Evolutionary conservation across 108 stramenopile species (phyloP), one percentile per base, ranked within the genome.

Genomic region (Skeletonema costatum): DNA sequence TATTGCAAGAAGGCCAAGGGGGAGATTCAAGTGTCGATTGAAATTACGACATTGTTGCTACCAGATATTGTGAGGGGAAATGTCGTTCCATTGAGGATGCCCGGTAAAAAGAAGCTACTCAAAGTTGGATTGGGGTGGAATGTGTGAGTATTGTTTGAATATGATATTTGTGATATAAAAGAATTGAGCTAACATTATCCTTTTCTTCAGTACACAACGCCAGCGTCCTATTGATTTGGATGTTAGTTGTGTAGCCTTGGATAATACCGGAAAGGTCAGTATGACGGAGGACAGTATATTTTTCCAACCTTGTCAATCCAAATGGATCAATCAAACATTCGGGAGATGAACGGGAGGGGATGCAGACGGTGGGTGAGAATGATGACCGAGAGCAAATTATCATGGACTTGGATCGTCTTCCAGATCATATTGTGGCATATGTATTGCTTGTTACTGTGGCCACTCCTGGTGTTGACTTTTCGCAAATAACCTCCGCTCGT

Each of bases 271-370:
- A 19, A 14, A 76, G 2, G 65, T 87, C 5, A 8, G 73, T 14
- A 87, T 84, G 80, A 33, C 41, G 11, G 86, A 87, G 17, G 17
- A 82, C 86, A 9, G 83, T 87, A 10, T 87, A 87, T 41, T 87
- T 77, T 53, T 75, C 78, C 17, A 84, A 87, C 50, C 66, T 83
- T 32, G n/a, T 56, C 38, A 87, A 87, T 81, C 76, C 80, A 36
- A 87, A 87, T 73, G 73, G 75, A n/a, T 81, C 79, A 8, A 80
- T 87, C 30, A 14, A 51, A 6, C 86, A 84, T 44, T 65, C 58
- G 25, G 85, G 85, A 6, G 85, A 86, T 56, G 81, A 86, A 61
- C 77, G 62, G 36, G 63, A 64, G 41, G 83, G 80, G 12, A 70
- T 71, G 16, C 44, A 51, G 17, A 50, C 53, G 72, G 25, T 29